Base-by-base conservation (phyloP, 2,329 filamentous ascomycete species). In the Pezicula rhizophila region DNA sequence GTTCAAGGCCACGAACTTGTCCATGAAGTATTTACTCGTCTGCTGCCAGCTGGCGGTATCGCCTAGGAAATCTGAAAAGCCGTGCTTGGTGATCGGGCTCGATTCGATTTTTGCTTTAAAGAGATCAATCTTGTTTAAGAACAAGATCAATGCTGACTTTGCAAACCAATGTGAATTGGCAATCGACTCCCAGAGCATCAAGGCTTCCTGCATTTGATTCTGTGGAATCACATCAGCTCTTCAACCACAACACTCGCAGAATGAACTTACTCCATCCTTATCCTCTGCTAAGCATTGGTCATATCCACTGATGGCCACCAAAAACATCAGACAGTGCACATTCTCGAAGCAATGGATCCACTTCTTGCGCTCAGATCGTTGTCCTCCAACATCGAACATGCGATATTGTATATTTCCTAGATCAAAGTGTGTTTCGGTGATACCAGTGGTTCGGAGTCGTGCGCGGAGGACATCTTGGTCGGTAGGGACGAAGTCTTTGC, bases 221-320 rank as follows among this genome's bases (percentile, higher is more conserved):
- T 90, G 56, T 7, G 12, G 41, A 23, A 34, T 31, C 49, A 66
- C 53, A 64, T 61, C 46, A 44, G 18, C 35, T 34, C 20, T n/a
- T 23, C 46, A 39, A 42, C 11, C 4, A 11, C 17, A 6, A 34
- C 35, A 17, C 34, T 18, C 7, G 11, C 35, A 40, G 11, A 33
- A 8, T 43, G 52, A 43, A 75, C 89, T 73, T 76, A 95, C 90
- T 55, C 91, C 91, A 66, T 95, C 93, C 69, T 95, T 91, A 67
- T 97, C 92, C 71, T 97, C 92, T 3, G 96, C 89, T 43, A 97
- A 73, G 62, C 91, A 95, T 68, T 97, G 93, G 65, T 97, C 92
- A 67, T 96, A 97, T 51, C 92, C 92, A 56, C 90, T 96, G 60
- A 97, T 91, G 42, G 92, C 91, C 46, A 96, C 92, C 57, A 97